Evolutionary conservation across 371 early-diverging fungal genomes (phyloP), one percentile per base, ranked within the genome.

Genomic region (Coemansia sp.): DNA sequence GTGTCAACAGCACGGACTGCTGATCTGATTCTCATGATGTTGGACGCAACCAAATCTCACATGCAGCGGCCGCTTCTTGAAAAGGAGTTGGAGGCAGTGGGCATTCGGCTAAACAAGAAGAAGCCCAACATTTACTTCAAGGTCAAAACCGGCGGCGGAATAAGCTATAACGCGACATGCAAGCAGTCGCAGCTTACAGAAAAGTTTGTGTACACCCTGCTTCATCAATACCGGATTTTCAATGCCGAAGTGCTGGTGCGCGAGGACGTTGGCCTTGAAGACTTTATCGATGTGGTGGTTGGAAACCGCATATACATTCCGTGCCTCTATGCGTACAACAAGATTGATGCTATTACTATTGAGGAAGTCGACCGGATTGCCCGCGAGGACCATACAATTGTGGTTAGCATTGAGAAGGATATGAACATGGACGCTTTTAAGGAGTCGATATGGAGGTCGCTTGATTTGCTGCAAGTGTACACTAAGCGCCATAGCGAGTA

Each of bases 241-340:
- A 99, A 99, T 79, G 99, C 98, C 6, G 99, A 99, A 72, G 90
- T 99, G n/a, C 86, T 97, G 66, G 90, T 99, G 68, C 92, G 98
- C 63, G 96, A 96, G 74, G 99, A 99, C 77, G 89, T 92, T 66
- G 96, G 92, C 18, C 94, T 96, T 4, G 99, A 99, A 77, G 95
- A 99, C 68, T 93, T 99, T 67, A 95, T 99, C 71, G 99, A 99
- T 82, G 96, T 95, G 21, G 91, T 99, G 5, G 87, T 97, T 31
- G 97, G 95, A 6, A 96, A 99, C 85, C 88, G 98, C 75, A 96
- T 95, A 72, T 99, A 99, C 79, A 86, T 99, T 64, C 88, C 88
- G 11, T 95, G 95, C 71, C 84, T 99, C 65, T 99, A 99, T 83
- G 93, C 87, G 67, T 92, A 91, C 80, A 99, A 99, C 88, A 99